These are phyloP conservation scores for Colletotrichum sojae DNA, from an alignment of 2,329 filamentous ascomycete genomes.

Conservation along the genomic window DNA sequence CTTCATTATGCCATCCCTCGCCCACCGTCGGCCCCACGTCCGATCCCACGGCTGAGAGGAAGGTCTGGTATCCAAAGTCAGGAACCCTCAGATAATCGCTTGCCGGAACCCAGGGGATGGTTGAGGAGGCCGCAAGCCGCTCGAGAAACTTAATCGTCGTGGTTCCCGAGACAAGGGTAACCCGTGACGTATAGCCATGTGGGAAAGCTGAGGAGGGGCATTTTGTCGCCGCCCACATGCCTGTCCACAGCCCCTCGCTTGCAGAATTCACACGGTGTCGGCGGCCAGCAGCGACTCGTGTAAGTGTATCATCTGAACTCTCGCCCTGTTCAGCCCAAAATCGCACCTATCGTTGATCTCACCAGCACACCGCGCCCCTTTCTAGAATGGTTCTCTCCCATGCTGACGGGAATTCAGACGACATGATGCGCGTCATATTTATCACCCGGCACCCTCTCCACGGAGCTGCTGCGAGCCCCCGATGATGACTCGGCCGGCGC, in stretches of 20 bases:
- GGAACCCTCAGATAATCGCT: neutral
- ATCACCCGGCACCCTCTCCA: constrained; percentile 4
- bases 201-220: neutral
- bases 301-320: constrained; percentile 31
- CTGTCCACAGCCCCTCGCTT: neutral
- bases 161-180: constrained; percentile 19
- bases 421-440: constrained; percentile 24
- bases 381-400: constrained; percentile 20
- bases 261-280: neutral
- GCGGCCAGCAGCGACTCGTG: constrained; percentile 18
- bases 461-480: constrained; percentile 1
- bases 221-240: neutral
- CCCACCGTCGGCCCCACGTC: constrained; percentile 1
- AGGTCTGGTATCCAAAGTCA: neutral
- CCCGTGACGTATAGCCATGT: constrained; percentile 26
- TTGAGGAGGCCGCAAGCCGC: neutral
- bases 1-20: neutral
- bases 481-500: neutral
- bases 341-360: neutral
- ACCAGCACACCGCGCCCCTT: constrained; percentile 11
- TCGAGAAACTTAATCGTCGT: constrained; percentile 12
- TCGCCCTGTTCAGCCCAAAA: constrained; percentile 22
- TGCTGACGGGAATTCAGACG: constrained; percentile 13
- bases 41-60: constrained; percentile 8
- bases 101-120: constrained; percentile 4